Percentiles rank a stretch among this genome's conserved stretches.
Conservation (phyloP, 2,329 filamentous ascomycete genomes). For the Epichloe scottii region DNA sequence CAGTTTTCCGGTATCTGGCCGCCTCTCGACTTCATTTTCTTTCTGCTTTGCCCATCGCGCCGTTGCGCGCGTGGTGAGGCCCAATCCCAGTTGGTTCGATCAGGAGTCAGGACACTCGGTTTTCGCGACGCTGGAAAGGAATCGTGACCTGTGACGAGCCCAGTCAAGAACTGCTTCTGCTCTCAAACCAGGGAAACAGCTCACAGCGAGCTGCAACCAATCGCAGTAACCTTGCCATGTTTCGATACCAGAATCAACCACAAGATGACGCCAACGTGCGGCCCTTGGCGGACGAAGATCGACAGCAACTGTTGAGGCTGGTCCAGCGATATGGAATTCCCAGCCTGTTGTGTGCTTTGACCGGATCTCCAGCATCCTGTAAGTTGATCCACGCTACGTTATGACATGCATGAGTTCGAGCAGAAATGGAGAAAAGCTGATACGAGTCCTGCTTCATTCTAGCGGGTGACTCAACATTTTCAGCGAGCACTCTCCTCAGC, state of each 20-base stretch:
- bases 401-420: neutral
- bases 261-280: slow-evolving; percentile 23
- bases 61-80: neutral
- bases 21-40: neutral
- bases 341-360: slow-evolving; percentile 25
- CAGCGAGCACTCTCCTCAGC: slow-evolving; percentile 28
- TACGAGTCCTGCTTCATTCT: neutral
- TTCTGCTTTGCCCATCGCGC: neutral
- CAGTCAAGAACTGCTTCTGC: neutral
- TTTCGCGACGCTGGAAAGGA: neutral
- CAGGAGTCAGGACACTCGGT: neutral
- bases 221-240: slow-evolving; percentile 17
- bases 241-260: slow-evolving; percentile 15
- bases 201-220: neutral
- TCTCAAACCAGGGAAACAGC: neutral
- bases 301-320: slow-evolving; percentile 23
- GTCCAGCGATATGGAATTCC: slow-evolving; percentile 26
- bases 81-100: neutral
- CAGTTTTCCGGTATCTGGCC: neutral
- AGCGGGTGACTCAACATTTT: slow-evolving; percentile 28
- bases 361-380: slow-evolving; percentile 25
- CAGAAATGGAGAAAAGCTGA: neutral
- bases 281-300: slow-evolving; percentile 26
- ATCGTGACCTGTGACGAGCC: neutral
- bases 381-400: slow-evolving; percentile 10